Base-by-base conservation (phyloP, 345 rosid species). In the Atalantia buxifolia region DNA sequence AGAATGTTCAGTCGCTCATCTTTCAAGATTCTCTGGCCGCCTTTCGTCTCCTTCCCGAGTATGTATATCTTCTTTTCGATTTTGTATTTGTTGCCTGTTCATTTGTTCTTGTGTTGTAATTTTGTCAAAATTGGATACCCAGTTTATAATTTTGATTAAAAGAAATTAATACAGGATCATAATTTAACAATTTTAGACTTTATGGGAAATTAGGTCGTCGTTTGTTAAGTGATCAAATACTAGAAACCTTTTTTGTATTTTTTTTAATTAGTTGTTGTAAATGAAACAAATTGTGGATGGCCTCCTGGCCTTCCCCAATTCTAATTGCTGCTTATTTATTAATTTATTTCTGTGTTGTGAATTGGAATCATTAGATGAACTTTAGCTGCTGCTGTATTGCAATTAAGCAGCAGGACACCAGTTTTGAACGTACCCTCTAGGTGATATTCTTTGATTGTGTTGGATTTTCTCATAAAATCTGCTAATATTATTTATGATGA, bases 21-120 rank as follows among this genome's bases (percentile, higher is more conserved):
- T 87, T 92, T 72, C 87, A 76, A 16, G 93, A 95, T 84, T 81
- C 84, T 40, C 91, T 91, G 84, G 13, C 92, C 45, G 93, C 98
- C 85, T 90, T 91, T 76, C 92, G 93, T 75, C 86, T 92, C 60
- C 93, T 95, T 75, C 92, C 98, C 38, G 75, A 83, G 98, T 93
- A 84, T 83, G 87, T 31, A 31, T 33, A 60, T 36, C 25, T 64
- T 13, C 50, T 13, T 45, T 12, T 12, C 50, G 4, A 13, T 13
- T 45, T 45, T 12, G 50, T 45, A 45, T 45, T 13, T 13, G 50
- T 45, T 45, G 50, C 50, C 14, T 12, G 50, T 42, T 42, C 50
- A 42, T 6, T 30, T 9, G 10, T 22, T 45, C 4, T 48, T 48
- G 14, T 48, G 56, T 62, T 56, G 19, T 7, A 9, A 7, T 28